Percentiles rank a stretch among this genome's conserved stretches.
Conservation (phyloP, 331 rosid species). For the Saraca asoca region DNA sequence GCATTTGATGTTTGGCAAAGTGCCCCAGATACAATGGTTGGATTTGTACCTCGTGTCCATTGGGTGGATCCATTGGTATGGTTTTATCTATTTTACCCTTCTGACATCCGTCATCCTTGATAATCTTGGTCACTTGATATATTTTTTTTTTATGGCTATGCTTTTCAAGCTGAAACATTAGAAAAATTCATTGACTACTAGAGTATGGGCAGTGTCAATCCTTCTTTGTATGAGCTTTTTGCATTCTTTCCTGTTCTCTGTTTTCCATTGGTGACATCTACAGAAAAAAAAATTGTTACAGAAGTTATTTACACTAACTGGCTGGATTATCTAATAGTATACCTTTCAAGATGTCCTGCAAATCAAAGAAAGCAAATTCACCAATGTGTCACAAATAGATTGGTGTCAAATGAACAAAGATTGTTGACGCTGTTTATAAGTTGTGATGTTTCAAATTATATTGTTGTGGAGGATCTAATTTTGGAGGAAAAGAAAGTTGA, state of each 20-base stretch:
- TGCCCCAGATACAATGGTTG: conserved; percentile 95
- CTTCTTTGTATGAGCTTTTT: conserved; percentile 12
- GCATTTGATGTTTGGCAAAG: conserved; percentile 92
- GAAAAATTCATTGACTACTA: conserved; percentile 18
- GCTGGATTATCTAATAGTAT: background rate
- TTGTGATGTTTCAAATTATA: background rate
- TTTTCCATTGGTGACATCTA: background rate
- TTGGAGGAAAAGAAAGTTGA: conserved; percentile 15
- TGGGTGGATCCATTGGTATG: conserved; percentile 72
- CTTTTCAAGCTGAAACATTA: conserved; percentile 19
- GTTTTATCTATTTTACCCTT: background rate
- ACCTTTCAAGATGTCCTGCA: background rate
- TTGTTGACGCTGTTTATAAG: background rate
- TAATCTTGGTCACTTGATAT: conserved; percentile 8
- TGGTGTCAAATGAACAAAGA: background rate
- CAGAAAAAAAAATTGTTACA: background rate
- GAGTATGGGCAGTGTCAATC: background rate
- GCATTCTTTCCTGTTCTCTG: background rate
- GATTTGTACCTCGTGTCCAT: conserved; percentile 95
- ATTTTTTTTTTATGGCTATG: conserved; percentile 16
- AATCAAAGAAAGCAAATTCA: conserved; percentile 15
- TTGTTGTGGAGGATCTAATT: conserved; percentile 16
- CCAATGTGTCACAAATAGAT: background rate
- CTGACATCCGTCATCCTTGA: conserved; percentile 3
- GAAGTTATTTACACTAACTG: conserved; percentile 14